Evolutionary conservation across 139 green algal genomes (phyloP), one percentile per base, ranked within the genome.

Genomic region (Chlorella ohadii): DNA sequence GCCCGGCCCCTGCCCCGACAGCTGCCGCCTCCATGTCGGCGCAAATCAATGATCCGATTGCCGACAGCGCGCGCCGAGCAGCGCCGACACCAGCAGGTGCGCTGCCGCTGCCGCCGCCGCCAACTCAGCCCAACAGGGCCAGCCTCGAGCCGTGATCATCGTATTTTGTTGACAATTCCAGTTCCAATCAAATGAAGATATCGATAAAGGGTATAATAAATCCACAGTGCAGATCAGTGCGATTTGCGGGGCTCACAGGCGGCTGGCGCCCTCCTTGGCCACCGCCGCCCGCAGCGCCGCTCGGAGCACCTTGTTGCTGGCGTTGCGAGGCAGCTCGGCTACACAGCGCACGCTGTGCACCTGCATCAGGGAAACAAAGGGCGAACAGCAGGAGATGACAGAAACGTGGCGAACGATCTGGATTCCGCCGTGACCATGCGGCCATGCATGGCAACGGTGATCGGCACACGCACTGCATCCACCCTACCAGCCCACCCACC

Each of bases 281-380:
- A 87, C 17, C 82, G 90, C 31, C 33, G 94, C 92, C 20, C 94
- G 79, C 74, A 98, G 88, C 84, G 93, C 63, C 0, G 93, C 84
- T 36, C 95, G 89, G 92, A 98, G 96, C 47, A 99, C 90, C 86
- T 99, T 99, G 88, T 98, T 98, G 38, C 87, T 90, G 7, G 96
- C 95, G 22, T 91, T 98, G 17, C 96, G 85, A 3, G 96, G 96
- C 81, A 99, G 86, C 65, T 72, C 33, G 9, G 1, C 1, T 11
- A 17, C 12, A 9, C 36, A 34, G n/a, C 36, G 31, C 6, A 44
- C 65, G 20, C 65, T 34, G 31, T 41, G 65, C 33, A 72, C 65
- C 65, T 72, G 65, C 12, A 6, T 19, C 36, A 27, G 31, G 31
- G 31, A n/a, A 5, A n/a, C 31, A 23, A 1, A 23, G 59, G 59